A percentile compares a stretch with the other conserved stretches of the same genome.
These are phyloP conservation scores for Poa annua DNA, from an alignment of 176 grass and related monocot species.

Conservation along the genomic window DNA sequence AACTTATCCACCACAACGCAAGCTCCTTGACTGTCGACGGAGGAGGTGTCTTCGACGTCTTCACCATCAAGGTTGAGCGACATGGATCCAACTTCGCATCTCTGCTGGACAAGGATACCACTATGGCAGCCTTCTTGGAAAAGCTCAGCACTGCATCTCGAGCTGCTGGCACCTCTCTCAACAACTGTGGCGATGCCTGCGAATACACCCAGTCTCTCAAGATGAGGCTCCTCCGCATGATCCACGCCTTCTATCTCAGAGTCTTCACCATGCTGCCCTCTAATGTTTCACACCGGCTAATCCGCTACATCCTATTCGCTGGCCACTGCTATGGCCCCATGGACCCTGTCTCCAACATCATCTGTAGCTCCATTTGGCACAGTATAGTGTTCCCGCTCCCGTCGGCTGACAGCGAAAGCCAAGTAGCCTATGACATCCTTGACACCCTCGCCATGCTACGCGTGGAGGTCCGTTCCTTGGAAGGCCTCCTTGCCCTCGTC, in stretches of 20 bases:
- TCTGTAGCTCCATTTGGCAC: neutral
- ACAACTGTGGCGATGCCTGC: neutral
- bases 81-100: neutral
- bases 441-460: neutral
- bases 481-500: neutral
- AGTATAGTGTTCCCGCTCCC: neutral
- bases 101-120: neutral
- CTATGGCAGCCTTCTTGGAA: neutral
- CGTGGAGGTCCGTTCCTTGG: neutral
- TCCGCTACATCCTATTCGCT: neutral
- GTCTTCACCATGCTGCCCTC: neutral
- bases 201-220: neutral
- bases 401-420: too few relatives aligned
- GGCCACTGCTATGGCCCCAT: conserved; percentile 15
- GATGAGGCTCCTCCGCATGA: neutral
- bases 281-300: neutral
- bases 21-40: neutral
- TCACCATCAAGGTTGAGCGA: neutral
- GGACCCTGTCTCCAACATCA: conserved; percentile 1
- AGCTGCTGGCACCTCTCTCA: accelerated
- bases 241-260: neutral
- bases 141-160: neutral
- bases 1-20: neutral
- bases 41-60: too few relatives aligned
- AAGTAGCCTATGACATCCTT: neutral